Evolutionary conservation across 495 filamentous ascomycete genomes (phyloP), one percentile per base, ranked within the genome.

Genomic region (Hypoxylon lenormandii): DNA sequence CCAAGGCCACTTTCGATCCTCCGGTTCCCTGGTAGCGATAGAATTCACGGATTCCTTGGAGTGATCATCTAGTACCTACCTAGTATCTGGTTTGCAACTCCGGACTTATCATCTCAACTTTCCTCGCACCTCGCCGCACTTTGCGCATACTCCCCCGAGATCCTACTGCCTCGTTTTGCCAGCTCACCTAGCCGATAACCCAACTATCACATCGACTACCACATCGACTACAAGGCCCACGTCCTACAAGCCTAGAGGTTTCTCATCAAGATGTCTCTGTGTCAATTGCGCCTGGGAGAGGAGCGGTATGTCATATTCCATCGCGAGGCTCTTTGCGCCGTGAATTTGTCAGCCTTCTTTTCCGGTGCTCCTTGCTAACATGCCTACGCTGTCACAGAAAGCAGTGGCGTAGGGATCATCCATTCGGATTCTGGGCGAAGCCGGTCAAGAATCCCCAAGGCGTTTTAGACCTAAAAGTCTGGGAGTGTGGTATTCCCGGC

Each of bases 401-500:
- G 80, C 92, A 96, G 79, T 99, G 95, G 95, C 88, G 95, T 46
- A 89, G 89, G 62, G 96, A 99, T 72, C 95, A 99, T 70, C 95
- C 95, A 0, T 99, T 98, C 72, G 96, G 96, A 38, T 99, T 99
- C 84, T 97, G 90, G 77, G 95, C 95, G 22, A 90, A 93, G 69
- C 95, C 96, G 1, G 78, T 90, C 53, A 91, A 93, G 69, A 94
- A 88, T 53, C 72, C 87, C 5, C 85, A 92, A 59, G 94, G 93
- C 16, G 88, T 92, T 0, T 83, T 98, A 23, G 96, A 99, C 73
- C 78, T 99, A 47, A 98, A 97, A 86, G 84, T 87, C 43, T 99
- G 95, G 95, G 92, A 96, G 64, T 99, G 95, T 71, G 94, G 93
- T 22, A 90, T 99, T 23, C 95, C 95, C 3, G 95, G 96, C 69